Conservation (phyloP, 148 eudicot genomes). For the Talinum fruticosum region DNA sequence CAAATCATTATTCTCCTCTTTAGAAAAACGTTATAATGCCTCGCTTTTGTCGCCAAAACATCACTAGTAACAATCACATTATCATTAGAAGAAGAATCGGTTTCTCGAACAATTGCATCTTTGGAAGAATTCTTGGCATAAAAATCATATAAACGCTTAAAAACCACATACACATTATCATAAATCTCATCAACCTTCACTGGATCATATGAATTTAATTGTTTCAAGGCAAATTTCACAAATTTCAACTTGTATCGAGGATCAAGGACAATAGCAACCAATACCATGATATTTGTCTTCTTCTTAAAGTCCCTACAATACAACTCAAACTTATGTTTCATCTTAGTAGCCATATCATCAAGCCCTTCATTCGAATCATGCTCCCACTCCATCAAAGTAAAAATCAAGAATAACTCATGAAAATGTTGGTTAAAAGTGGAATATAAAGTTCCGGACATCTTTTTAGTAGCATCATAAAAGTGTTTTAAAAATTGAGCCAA, state of each 20-base stretch:
- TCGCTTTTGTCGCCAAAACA: neutral
- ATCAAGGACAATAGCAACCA: conserved; percentile 12
- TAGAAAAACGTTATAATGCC: neutral
- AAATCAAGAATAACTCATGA: neutral
- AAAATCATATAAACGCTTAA: neutral
- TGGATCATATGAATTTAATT: too few species aligned
- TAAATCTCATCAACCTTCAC: too few species aligned
- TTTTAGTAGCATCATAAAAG: conserved; percentile 11
- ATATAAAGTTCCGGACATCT: neutral
- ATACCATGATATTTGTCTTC: conserved; percentile 9
- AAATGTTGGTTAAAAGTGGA: neutral
- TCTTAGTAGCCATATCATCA: neutral
- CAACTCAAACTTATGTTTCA: conserved; percentile 18
- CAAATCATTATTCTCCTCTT: neutral
- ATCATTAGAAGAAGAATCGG: neutral
- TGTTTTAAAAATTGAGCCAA: neutral
- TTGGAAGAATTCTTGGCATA: neutral
- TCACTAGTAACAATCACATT: neutral
- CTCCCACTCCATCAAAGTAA: conserved; percentile 1
- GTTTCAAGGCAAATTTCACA: neutral
- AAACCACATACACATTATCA: too few species aligned
- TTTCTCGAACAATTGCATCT: neutral
- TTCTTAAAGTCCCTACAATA: conserved; percentile 3
- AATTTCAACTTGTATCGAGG: conserved; percentile 8
- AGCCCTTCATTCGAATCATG: neutral